Conservation (phyloP, 495 filamentous ascomycete genomes). For the Penicillium lividum region DNA sequence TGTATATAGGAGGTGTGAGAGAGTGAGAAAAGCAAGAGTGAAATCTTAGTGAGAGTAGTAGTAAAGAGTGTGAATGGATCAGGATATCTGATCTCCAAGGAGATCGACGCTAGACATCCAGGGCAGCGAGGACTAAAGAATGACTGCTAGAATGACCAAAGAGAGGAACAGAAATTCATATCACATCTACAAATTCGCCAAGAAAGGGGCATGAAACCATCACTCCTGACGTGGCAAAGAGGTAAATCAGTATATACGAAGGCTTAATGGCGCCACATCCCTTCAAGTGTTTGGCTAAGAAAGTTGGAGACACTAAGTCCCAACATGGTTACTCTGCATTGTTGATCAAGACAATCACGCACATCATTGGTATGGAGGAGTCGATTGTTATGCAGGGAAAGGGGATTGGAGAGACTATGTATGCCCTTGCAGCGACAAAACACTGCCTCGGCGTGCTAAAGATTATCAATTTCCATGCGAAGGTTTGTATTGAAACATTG, state of each 20-base stretch:
- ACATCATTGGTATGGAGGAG: slow-evolving; percentile 1
- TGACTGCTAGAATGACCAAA: background rate
- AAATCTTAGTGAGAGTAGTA: no score
- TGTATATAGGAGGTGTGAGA: slow-evolving; percentile 6
- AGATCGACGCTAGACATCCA: background rate
- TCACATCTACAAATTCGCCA: slow-evolving; percentile 12
- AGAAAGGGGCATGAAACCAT: slow-evolving; percentile 20
- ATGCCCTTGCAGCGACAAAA: slow-evolving; percentile 1
- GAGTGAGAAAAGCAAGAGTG: background rate
- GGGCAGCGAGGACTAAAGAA: background rate
- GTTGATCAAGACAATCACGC: slow-evolving; percentile 10
- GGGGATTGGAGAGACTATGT: background rate
- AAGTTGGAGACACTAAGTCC: background rate
- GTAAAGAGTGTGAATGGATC: slow-evolving; percentile 1
- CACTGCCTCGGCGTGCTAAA: background rate
- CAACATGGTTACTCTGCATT: background rate
- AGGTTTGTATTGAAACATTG: background rate
- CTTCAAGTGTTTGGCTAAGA: background rate
- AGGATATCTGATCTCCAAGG: background rate
- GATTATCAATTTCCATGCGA: background rate
- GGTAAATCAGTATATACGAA: slow-evolving; percentile 2
- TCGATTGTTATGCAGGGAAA: slow-evolving; percentile 1
- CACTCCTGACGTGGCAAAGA: slow-evolving; percentile 8
- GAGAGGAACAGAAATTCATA: no score
- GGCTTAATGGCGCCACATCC: slow-evolving; percentile 13